Percentiles rank a stretch among this genome's conserved stretches.
phyloP scores from a whole-genome alignment of 192 early-diverging fungal species.

The Cladochytrium replicatum region DNA sequence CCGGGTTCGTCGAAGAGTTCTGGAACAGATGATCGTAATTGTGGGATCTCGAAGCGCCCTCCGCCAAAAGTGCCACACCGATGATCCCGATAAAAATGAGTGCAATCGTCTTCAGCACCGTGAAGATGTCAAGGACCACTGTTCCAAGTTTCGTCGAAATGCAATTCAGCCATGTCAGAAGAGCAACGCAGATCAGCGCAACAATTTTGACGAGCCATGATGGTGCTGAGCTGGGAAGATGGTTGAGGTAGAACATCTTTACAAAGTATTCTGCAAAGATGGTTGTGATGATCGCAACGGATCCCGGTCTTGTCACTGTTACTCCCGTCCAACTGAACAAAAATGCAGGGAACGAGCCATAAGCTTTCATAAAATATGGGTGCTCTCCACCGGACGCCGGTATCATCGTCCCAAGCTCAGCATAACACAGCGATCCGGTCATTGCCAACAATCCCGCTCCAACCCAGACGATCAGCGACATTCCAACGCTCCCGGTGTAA shows the following conservation, averaged over 20 bases:
- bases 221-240: constrained; percentile 9
- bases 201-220: constrained; percentile 30
- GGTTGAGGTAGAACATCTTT: constrained; percentile 37
- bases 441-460: constrained; percentile 44
- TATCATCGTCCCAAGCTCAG: constrained; percentile 81
- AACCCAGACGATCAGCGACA: constrained; percentile 25
- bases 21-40: constrained; percentile 55
- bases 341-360: constrained; percentile 61
- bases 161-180: constrained; percentile 30
- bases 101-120: constrained; percentile 28
- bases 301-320: constrained; percentile 51
- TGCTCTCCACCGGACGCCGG: constrained; percentile 81
- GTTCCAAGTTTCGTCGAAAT: constrained; percentile 23
- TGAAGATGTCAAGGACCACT: constrained; percentile 32
- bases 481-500: constrained; percentile 21
- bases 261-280: constrained; percentile 70
- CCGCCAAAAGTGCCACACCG: constrained; percentile 21
- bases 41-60: constrained; percentile 40
- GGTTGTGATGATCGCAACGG: constrained; percentile 64
- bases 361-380: constrained; percentile 71
- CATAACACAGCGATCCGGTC: constrained; percentile 76
- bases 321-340: constrained; percentile 64
- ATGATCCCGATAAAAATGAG: constrained; percentile 26
- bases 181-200: constrained; percentile 28
- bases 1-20: constrained; percentile 40